phyloP scores from a whole-genome alignment of 2,329 filamentous ascomycete genomes.

The Amphichorda felina region DNA sequence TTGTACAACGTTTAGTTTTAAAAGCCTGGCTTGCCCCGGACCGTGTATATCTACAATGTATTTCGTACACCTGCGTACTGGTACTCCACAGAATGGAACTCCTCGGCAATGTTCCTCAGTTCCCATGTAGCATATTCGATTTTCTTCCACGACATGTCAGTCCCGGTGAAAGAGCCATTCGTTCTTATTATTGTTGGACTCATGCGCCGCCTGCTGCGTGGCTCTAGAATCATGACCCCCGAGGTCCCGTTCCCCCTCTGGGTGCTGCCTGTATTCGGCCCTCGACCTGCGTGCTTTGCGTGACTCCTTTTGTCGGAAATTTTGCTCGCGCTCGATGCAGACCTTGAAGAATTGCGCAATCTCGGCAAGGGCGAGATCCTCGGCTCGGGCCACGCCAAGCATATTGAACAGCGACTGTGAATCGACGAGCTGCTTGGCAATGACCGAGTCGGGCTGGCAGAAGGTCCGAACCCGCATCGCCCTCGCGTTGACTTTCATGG shows the following conservation, averaged over 20 bases:
- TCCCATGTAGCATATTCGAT: too few relatives aligned
- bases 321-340: slow-evolving; percentile 30
- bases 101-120: too few relatives aligned
- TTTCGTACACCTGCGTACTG: too few relatives aligned
- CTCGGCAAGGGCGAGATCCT: slow-evolving; percentile 35
- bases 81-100: too few relatives aligned
- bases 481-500: slow-evolving; percentile 40
- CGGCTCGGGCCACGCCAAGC: slow-evolving; percentile 28
- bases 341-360: slow-evolving; percentile 42
- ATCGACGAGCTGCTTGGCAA: slow-evolving; percentile 46
- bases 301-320: not conserved
- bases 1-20: too few relatives aligned
- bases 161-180: not conserved
- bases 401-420: slow-evolving; percentile 37
- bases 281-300: not conserved
- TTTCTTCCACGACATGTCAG: not conserved
- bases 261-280: not conserved
- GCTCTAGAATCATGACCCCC: too few relatives aligned
- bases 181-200: not conserved
- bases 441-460: slow-evolving; percentile 44
- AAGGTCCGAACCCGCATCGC: slow-evolving; percentile 41
- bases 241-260: not conserved
- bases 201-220: too few relatives aligned
- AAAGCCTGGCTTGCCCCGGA: too few relatives aligned
- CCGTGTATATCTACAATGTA: too few relatives aligned